These are phyloP conservation scores for Aspergillus conjunctus DNA, from an alignment of 495 filamentous ascomycete species.

Conservation along the genomic window DNA sequence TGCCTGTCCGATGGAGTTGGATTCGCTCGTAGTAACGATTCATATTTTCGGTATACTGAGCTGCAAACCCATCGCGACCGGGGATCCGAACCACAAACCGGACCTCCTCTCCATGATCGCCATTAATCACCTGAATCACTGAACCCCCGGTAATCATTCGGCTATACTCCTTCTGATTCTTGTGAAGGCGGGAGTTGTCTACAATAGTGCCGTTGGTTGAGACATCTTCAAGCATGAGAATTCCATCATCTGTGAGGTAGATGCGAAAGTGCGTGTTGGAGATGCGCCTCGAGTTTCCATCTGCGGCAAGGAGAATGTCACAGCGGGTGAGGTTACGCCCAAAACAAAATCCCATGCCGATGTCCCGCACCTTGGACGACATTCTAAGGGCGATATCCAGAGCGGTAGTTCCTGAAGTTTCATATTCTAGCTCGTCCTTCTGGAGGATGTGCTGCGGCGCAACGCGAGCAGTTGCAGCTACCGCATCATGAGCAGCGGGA, in stretches of 20 bases:
- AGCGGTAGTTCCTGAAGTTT: constrained; percentile 46
- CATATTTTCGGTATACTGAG: constrained; percentile 63
- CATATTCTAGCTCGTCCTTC: constrained; percentile 39
- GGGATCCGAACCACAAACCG: constrained; percentile 88
- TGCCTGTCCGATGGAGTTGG: constrained; percentile 29
- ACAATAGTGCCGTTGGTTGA: constrained; percentile 94
- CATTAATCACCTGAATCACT: constrained; percentile 68
- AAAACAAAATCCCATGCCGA: constrained; percentile 74
- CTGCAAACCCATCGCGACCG: constrained; percentile 58
- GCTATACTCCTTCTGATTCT: constrained; percentile 47
- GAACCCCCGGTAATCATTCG: constrained; percentile 72
- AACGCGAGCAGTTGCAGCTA: constrained; percentile 46
- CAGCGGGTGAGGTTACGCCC: constrained; percentile 71
- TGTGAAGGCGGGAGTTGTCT: constrained; percentile 63
- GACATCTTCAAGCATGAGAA: constrained; percentile 86
- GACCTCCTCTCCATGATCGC: constrained; percentile 54
- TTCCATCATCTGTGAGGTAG: constrained; percentile 73
- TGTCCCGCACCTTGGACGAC: constrained; percentile 67
- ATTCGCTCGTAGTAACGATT: constrained; percentile 52
- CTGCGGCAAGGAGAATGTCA: constrained; percentile 67
- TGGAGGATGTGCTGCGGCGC: constrained; percentile 63
- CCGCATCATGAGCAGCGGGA: constrained; percentile 66
- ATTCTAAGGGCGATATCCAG: constrained; percentile 78
- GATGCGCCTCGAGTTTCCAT: constrained; percentile 60
- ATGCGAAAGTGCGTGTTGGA: constrained; percentile 94